These are phyloP conservation scores for Hyaloperonospora arabidopsidis DNA, from an alignment of 352 stramenopile species.

Conservation along the genomic window DNA sequence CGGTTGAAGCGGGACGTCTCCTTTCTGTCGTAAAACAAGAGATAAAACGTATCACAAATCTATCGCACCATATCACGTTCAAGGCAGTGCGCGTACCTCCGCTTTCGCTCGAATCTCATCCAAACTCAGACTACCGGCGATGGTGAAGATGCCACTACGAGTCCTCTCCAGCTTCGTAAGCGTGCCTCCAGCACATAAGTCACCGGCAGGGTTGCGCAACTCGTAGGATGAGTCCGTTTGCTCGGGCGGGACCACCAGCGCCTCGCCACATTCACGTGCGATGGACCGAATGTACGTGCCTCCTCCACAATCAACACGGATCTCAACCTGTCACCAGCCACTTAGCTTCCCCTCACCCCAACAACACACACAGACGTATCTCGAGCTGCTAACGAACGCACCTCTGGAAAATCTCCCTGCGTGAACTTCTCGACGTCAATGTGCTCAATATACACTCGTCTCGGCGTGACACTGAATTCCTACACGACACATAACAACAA, in stretches of 20 bases:
- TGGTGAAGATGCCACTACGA: conserved; percentile 48
- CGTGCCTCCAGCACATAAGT: conserved; percentile 53
- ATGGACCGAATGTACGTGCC: conserved; percentile 87
- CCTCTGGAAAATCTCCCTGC: conserved; percentile 53
- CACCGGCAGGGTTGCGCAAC: conserved; percentile 26
- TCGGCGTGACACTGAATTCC: conserved; percentile 49
- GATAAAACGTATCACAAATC: conserved; percentile 2
- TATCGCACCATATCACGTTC: not conserved
- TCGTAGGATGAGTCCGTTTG: conserved; percentile 17
- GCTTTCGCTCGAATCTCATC: conserved; percentile 41
- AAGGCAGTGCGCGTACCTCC: conserved; percentile 24
- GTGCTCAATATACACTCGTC: conserved; percentile 50
- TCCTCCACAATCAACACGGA: conserved; percentile 57
- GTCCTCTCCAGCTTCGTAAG: conserved; percentile 55
- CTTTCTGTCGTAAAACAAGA: conserved; percentile 21
- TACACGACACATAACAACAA: conserved; percentile 11
- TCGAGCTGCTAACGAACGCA: conserved; percentile 7
- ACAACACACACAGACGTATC: not conserved
- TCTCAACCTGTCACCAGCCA: conserved; percentile 17
- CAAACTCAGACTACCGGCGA: conserved; percentile 46
- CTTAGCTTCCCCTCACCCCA: conserved; percentile 5
- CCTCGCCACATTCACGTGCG: conserved; percentile 73
- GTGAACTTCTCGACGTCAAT: conserved; percentile 56
- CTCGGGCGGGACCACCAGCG: conserved; percentile 33
- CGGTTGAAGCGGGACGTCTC: conserved; percentile 31